These are phyloP conservation scores for Carpinus viminea DNA, from an alignment of 306 rosid genomes.

Conservation along the genomic window DNA sequence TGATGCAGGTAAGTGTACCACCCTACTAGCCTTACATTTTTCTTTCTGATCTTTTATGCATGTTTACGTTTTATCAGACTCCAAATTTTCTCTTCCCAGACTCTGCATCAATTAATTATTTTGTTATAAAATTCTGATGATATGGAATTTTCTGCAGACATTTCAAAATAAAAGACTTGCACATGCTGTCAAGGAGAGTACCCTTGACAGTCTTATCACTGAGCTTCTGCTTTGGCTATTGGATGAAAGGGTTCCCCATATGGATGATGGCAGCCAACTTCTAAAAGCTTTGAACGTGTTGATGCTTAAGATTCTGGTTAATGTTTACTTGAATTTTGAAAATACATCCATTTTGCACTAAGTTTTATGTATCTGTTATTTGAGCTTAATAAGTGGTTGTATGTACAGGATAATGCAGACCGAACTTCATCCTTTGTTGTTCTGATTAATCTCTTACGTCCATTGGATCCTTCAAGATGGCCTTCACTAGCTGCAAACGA, in stretches of 20 bases:
- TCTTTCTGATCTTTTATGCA: conserved; percentile 16
- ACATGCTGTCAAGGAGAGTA: conserved; percentile 85
- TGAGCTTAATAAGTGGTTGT: conserved; percentile 24
- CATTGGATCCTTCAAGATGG: conserved; percentile 97
- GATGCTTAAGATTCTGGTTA: conserved; percentile 97
- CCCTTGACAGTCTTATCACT: conserved; percentile 91
- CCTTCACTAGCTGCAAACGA: conserved; percentile 86
- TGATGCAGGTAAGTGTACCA: conserved; percentile 75
- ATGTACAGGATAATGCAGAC: conserved; percentile 92
- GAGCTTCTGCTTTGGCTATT: conserved; percentile 98
- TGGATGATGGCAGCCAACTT: conserved; percentile 99
- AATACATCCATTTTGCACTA: not conserved
- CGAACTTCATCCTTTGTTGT: conserved; percentile 96
- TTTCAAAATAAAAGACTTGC: conserved; percentile 95
- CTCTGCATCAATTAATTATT: not conserved
- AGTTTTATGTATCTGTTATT: not conserved
- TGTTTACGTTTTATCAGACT: not conserved
- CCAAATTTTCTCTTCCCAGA: not conserved
- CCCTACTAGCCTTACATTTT: conserved; percentile 1
- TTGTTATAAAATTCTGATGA: conserved; percentile 13
- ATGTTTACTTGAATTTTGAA: not conserved
- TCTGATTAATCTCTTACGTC: conserved; percentile 84
- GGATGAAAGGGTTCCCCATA: conserved; percentile 98
- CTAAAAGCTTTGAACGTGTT: conserved; percentile 93
- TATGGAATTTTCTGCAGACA: conserved; percentile 52